Base-by-base conservation (phyloP, 2,329 filamentous ascomycete genomes). In the Aureobasidium namibiae region DNA sequence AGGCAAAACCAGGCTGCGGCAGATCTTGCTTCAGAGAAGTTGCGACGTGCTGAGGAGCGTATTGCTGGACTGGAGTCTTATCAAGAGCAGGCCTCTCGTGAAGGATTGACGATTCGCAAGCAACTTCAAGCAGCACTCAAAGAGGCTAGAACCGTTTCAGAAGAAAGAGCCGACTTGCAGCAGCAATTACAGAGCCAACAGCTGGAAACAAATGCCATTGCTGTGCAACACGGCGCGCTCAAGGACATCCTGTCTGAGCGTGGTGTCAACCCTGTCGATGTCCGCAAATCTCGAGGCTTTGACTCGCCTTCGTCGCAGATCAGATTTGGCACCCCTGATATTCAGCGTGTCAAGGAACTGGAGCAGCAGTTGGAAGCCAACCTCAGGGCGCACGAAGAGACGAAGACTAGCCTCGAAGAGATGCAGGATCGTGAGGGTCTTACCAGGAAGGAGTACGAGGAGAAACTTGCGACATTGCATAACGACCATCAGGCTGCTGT, bases 401-500 rank as follows among this genome's bases (percentile, higher is more conserved):
- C 90, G 48, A 94, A 89, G 71, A 77, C 84, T 60, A 81, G 81
- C 3, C 90, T 91, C 64, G 89, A 94, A 62, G 79, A 82, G 36
- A 89, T 92, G 65, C 89, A 91, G 61, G 78, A 82, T 39, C 88
- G 92, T 58, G 86, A 90, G 61, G 88, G 94, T 66, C 90, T 95
- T 68, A 87, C 90, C n/a, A 92, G 95, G 70, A 82, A 85, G 59
- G 83, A 89, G 48, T 97, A 95, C 75, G 88, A 92, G 63, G 92
- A 96, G 71, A 96, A 96, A 73, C 81, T 99, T 56, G 84, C 90
- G 61, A 92, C 96, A 70, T 84, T 99, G 33, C 92, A 97, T 74
- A 95, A 92, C 70, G 94, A 99, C 72, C 96, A 99, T 71, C 91
- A 96, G 73, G 96, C 94, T 42, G 92, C 94, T 16, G 92, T 97